Evolutionary conservation across 1,139 yeast species (phyloP), one percentile per base, ranked within the genome.

Genomic region (Debaryomyces singareniensis): DNA sequence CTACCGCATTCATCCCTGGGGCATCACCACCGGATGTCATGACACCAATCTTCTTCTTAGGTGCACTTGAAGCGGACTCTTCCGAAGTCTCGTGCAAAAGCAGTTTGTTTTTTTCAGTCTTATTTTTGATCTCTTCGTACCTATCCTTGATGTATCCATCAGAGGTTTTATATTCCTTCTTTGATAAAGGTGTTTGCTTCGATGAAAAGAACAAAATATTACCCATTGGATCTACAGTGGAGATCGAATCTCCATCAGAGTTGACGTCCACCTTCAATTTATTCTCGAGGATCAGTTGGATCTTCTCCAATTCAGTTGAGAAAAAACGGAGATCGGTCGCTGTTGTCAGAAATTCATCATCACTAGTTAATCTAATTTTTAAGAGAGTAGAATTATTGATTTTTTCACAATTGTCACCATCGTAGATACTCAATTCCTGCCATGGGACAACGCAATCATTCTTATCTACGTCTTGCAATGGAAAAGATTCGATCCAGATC

Each of bases 11-110:
- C 98, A 91, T 91, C 42, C 98, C 98, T 15, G 95, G 98, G 27
- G 97, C 87, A 58, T 89, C 98, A 53, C 98, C 98, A 45, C 98
- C 98, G 2, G 96, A 85, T 2, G 98, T 91, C 91, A 91, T 85
- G 30, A 91, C 93, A 5, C 94, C 98, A 42, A 91, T 83, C 49
- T 81, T 72, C 65, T 76, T 71, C 44, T 51, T 51, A 34, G 45
- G 43, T 3, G 29, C 30, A 10, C 29, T 24, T 7, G 29, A 26
- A 4, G 23, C 13, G 15, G 32, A 13, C 20, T 12, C 26, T 14
- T 21, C 14, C 16, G 22, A 20, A n/a, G n/a, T n/a, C n/a, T n/a
- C n/a, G n/a, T n/a, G n/a, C n/a, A n/a, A n/a, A n/a, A 12, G 29
- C 26, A 11, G 28, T 23, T 6, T 13, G 13, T 13, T 12, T 9